Evolutionary conservation across 2,329 filamentous ascomycete species (phyloP).

Genomic region (Escovopsis sp.): DNA sequence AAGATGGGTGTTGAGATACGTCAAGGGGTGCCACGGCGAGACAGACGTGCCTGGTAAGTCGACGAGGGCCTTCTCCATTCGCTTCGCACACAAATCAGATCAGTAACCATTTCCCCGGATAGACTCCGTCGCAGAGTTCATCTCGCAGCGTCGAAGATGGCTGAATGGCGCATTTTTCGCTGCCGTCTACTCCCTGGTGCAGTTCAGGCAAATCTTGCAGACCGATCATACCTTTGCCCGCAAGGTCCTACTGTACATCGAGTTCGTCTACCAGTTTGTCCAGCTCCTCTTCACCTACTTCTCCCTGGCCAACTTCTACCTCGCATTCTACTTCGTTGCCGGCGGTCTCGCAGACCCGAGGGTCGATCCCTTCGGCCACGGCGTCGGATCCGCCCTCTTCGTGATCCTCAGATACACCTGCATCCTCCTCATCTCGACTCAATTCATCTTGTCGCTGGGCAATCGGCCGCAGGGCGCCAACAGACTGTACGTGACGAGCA

Average conservation of each 20-base stretch:
- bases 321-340: constrained; percentile 96
- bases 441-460: constrained; percentile 92
- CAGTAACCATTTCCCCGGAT: constrained; percentile 13
- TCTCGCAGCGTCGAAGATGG: constrained; percentile 92
- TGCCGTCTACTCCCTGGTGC: constrained; percentile 90
- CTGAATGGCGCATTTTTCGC: constrained; percentile 98
- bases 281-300: constrained; percentile 94
- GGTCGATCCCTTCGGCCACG: constrained; percentile 84
- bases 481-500: constrained; percentile 73
- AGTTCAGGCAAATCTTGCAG: constrained; percentile 82
- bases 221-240: constrained; percentile 84
- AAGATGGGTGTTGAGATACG: constrained; percentile 95
- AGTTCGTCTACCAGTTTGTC: constrained; percentile 90
- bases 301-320: constrained; percentile 95
- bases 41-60: constrained; percentile 86
- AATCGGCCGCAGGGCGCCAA: constrained; percentile 92
- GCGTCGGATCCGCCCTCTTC: constrained; percentile 75
- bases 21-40: constrained; percentile 90
- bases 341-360: constrained; percentile 68
- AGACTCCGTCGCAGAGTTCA: constrained; percentile 91
- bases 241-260: constrained; percentile 84
- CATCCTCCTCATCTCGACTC: constrained; percentile 76
- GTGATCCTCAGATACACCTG: constrained; percentile 71
- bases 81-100: background rate
- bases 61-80: background rate